Conservation (phyloP, 305 asterid species). For the Solanum hybrid region DNA sequence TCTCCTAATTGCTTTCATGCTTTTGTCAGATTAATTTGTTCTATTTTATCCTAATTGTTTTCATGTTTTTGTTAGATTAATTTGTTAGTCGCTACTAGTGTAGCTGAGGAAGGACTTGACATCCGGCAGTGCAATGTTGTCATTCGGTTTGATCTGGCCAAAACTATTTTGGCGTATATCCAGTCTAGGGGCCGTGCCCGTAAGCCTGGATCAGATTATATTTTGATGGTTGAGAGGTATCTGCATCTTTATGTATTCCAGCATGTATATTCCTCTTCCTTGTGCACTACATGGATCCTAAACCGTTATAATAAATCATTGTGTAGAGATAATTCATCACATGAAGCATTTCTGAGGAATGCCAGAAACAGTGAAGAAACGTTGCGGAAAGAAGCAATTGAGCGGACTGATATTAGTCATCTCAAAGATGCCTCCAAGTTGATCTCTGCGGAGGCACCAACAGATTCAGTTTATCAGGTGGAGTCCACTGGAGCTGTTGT, state of each 20-base stretch:
- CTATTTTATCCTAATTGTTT: conserved; percentile 14
- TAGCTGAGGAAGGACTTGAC: conserved; percentile 99
- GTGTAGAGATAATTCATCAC: conserved; percentile 79
- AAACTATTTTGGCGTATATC: conserved; percentile 95
- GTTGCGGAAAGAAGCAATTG: conserved; percentile 94
- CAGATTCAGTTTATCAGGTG: conserved; percentile 73
- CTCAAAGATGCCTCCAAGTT: conserved; percentile 56
- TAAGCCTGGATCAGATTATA: conserved; percentile 98
- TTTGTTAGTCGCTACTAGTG: conserved; percentile 98
- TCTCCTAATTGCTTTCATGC: conserved; percentile 16
- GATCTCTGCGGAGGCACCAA: conserved; percentile 48
- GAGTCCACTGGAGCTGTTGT: conserved; percentile 99
- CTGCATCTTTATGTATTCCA: conserved; percentile 2
- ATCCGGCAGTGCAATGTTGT: conserved; percentile 99
- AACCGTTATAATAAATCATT: conserved; percentile 16
- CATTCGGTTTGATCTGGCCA: conserved; percentile 98
- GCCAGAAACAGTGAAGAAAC: conserved; percentile 99
- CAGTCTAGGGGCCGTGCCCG: conserved; percentile 99
- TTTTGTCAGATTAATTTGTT: conserved; percentile 74
- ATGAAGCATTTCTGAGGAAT: conserved; percentile 82
- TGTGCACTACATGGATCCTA: conserved; percentile 10
- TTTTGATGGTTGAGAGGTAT: conserved; percentile 99
- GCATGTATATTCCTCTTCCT: not conserved
- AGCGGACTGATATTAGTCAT: conserved; percentile 97
- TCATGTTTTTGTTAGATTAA: conserved; percentile 55